phyloP scores from a whole-genome alignment of 805 yeast species.

The Wickerhamiella sergipiensis region DNA sequence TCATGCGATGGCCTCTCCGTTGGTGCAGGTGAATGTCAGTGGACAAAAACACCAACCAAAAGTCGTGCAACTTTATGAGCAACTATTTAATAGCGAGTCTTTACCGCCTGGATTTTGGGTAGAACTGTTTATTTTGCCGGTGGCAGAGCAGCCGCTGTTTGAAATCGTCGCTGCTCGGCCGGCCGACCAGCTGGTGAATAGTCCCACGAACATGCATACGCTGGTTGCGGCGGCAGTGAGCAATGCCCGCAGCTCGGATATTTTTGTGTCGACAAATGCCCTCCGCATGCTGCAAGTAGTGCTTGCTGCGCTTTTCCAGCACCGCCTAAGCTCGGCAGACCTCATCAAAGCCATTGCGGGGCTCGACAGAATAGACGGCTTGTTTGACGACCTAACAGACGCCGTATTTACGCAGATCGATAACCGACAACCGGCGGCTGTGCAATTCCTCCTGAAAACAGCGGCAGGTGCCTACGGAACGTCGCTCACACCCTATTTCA shows the following conservation, averaged over 20 bases:
- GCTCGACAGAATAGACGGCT: conserved; percentile 21
- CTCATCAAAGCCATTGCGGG: conserved; percentile 25
- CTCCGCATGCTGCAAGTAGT: conserved; percentile 5
- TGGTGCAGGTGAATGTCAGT: conserved; percentile 18
- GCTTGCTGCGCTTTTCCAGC: conserved; percentile 10
- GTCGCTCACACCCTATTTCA: conserved; percentile 22
- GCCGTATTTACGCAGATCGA: conserved; percentile 13
- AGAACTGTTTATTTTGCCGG: conserved; percentile 23
- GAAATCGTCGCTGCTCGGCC: conserved; percentile 14
- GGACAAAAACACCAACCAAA: conserved; percentile 22
- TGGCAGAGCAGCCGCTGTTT: conserved; percentile 14
- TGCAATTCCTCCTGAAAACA: conserved; percentile 16
- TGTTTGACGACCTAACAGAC: conserved; percentile 21
- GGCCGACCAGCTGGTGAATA: conserved; percentile 14
- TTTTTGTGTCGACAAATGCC: conserved; percentile 7
- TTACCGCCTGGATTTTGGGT: conserved; percentile 24
- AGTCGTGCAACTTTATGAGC: conserved; percentile 23
- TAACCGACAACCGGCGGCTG: conserved; percentile 5
- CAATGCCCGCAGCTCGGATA: conserved; percentile 10
- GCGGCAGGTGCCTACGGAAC: conserved; percentile 25
- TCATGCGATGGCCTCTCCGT: conserved; percentile 3
- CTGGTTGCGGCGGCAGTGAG: conserved; percentile 17
- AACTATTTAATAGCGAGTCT: conserved; percentile 15
- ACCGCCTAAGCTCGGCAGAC: conserved; percentile 21
- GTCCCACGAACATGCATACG: conserved; percentile 14